A percentile compares a stretch with the other conserved stretches of the same genome.
Conservation (phyloP, 768 basidiomycete genomes). For the Boletus eberwhitei region DNA sequence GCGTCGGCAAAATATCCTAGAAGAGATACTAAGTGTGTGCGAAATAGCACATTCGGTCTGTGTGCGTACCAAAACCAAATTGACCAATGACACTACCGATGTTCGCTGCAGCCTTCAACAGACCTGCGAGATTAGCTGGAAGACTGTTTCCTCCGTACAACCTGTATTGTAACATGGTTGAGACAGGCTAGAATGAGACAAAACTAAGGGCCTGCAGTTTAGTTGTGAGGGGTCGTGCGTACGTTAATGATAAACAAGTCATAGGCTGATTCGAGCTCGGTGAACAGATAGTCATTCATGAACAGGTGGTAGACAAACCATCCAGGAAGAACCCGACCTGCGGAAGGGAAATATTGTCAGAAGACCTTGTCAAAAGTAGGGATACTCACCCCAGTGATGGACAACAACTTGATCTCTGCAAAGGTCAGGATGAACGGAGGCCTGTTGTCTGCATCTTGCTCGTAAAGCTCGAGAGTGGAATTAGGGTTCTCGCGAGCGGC, state of each 20-base stretch:
- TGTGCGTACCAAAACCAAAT: conserved; percentile 51
- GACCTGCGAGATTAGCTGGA: conserved; percentile 54
- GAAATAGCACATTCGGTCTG: neutral
- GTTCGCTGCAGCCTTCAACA: conserved; percentile 66
- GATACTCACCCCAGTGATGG: conserved; percentile 54
- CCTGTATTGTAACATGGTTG: conserved; percentile 65
- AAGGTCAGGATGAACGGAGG: conserved; percentile 40
- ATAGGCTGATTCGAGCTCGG: conserved; percentile 46
- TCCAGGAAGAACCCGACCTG: conserved; percentile 73
- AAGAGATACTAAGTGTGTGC: neutral
- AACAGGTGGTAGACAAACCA: conserved; percentile 38
- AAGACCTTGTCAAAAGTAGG: neutral
- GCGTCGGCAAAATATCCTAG: conserved; percentile 63
- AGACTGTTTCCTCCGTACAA: conserved; percentile 51
- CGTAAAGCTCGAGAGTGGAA: conserved; percentile 26
- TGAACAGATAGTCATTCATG: neutral
- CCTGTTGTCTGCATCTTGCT: conserved; percentile 27
- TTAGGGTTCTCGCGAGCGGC: neutral
- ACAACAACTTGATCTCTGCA: conserved; percentile 56
- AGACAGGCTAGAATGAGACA: conserved; percentile 45
- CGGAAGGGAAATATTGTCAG: neutral
- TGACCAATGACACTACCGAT: conserved; percentile 73
- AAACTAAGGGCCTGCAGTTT: neutral
- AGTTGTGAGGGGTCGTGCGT: conserved; percentile 11
- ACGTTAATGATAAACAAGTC: conserved; percentile 73